Evolutionary conservation across 1,284 basidiomycete genomes (phyloP).

Genomic region (Somion occarium): DNA sequence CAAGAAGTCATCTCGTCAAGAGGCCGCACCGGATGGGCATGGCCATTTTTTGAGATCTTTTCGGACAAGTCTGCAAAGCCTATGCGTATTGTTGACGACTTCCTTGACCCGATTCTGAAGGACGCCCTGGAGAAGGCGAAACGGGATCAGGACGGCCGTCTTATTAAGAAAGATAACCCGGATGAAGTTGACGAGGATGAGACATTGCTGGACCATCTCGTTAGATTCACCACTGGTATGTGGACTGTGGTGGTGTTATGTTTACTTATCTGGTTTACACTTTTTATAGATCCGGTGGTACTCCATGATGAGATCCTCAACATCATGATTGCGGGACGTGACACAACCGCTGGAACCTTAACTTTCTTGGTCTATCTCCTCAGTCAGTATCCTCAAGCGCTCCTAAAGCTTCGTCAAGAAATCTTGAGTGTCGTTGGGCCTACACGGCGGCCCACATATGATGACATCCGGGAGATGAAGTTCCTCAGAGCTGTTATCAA

Average conservation of each 20-base stretch:
- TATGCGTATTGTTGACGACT: constrained; percentile 36
- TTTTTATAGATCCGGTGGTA: constrained; percentile 18
- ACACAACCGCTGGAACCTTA: constrained; percentile 35
- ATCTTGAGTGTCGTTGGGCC: constrained; percentile 34
- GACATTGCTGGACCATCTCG: constrained; percentile 36
- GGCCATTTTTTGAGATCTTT: constrained; percentile 40
- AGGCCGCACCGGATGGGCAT: constrained; percentile 14
- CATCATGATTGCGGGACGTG: constrained; percentile 36
- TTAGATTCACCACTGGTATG: constrained; percentile 28
- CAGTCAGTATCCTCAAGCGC: constrained; percentile 32
- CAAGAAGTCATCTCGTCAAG: constrained; percentile 10
- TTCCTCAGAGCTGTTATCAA: constrained; percentile 8
- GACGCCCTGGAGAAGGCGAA: constrained; percentile 30
- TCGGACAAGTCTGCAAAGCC: constrained; percentile 29
- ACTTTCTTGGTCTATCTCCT: constrained; percentile 40
- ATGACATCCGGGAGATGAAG: constrained; percentile 30
- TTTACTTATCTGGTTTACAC: too few relatives aligned
- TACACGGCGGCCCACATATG: constrained; percentile 31
- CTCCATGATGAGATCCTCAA: constrained; percentile 37
- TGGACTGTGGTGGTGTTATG: too few relatives aligned
- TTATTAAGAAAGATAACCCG: constrained; percentile 13
- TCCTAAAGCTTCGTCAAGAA: constrained; percentile 35
- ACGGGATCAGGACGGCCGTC: constrained; percentile 5
- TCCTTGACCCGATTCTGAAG: constrained; percentile 40
- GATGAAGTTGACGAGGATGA: constrained; percentile 21